These are phyloP conservation scores for Alectoria sarmentosa DNA, from an alignment of 495 filamentous ascomycete species.

Conservation along the genomic window DNA sequence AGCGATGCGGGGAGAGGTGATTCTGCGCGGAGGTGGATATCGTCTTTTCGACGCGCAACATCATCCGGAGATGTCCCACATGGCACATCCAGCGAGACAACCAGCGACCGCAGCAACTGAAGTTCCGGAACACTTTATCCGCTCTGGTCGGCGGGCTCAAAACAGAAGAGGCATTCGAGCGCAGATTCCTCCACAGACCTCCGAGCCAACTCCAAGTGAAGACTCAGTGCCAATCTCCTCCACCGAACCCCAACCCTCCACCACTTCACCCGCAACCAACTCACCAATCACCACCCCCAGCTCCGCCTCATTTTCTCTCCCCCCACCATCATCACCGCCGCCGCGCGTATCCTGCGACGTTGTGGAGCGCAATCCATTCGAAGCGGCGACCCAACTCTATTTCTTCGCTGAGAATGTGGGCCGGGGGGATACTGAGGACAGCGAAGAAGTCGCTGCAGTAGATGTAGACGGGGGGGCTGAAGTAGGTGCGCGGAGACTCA, in stretches of 20 bases:
- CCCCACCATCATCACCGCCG: too few relatives aligned
- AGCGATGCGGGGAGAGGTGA: neutral
- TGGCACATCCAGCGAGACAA: neutral
- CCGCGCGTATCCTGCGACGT: neutral
- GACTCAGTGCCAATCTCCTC: too few relatives aligned
- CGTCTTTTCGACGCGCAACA: neutral
- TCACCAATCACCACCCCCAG: neutral
- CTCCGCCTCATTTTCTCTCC: too few relatives aligned
- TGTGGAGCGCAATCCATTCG: neutral
- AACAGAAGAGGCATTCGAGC: neutral
- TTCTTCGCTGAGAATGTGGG: neutral
- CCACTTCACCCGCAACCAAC: too few relatives aligned
- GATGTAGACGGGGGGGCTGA: too few relatives aligned
- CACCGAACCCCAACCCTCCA: too few relatives aligned
- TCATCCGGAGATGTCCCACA: neutral
- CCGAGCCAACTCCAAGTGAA: too few relatives aligned
- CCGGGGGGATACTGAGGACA: neutral
- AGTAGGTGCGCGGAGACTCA: too few relatives aligned
- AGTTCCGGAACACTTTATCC: too few relatives aligned
- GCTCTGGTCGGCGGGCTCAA: too few relatives aligned
- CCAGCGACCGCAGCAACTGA: too few relatives aligned
- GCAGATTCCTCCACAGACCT: too few relatives aligned
- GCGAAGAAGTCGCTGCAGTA: neutral
- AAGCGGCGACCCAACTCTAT: neutral
- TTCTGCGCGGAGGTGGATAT: neutral